phyloP scores from a whole-genome alignment of 2,329 filamentous ascomycete species.

The Ceratocystis ficicola region DNA sequence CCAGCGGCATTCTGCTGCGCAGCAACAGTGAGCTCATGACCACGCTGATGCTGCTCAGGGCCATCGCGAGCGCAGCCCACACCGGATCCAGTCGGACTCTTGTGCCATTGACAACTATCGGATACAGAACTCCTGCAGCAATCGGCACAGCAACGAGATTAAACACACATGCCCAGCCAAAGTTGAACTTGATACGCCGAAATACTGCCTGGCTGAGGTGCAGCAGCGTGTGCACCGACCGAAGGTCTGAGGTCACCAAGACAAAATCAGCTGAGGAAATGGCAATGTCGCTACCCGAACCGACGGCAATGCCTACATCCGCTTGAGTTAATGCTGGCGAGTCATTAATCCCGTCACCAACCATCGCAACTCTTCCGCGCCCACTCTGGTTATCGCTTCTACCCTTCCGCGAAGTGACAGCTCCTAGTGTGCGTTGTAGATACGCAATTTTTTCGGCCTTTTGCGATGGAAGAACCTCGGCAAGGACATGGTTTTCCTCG shows the following conservation, averaged over 20 bases:
- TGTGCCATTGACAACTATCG: conserved; percentile 36
- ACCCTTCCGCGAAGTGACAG: conserved; percentile 25
- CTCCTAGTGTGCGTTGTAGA: conserved; percentile 43
- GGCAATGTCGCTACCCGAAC: conserved; percentile 71
- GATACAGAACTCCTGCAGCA: conserved; percentile 67
- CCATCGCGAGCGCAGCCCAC: conserved; percentile 89
- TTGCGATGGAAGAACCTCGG: conserved; percentile 72
- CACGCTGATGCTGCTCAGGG: conserved; percentile 79
- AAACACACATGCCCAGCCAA: conserved; percentile 74
- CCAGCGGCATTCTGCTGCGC: conserved; percentile 37
- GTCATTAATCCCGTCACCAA: conserved; percentile 85
- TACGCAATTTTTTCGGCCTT: conserved; percentile 62
- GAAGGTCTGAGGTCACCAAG: conserved; percentile 59
- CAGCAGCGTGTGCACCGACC: conserved; percentile 59
- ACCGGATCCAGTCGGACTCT: conserved; percentile 61
- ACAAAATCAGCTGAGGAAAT: conserved; percentile 74
- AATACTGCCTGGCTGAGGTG: conserved; percentile 61
- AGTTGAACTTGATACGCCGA: conserved; percentile 69
- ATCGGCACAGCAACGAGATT: conserved; percentile 67
- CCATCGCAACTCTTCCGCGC: conserved; percentile 59
- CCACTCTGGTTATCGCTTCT: conserved; percentile 23
- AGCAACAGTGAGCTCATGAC: conserved; percentile 69
- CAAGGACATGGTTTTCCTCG: conserved; percentile 59
- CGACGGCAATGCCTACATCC: conserved; percentile 75
- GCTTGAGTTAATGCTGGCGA: conserved; percentile 67